A percentile compares a stretch with the other conserved stretches of the same genome.
These are phyloP conservation scores for Deinandra increscens DNA, from an alignment of 129 eudicot species.

Conservation along the genomic window DNA sequence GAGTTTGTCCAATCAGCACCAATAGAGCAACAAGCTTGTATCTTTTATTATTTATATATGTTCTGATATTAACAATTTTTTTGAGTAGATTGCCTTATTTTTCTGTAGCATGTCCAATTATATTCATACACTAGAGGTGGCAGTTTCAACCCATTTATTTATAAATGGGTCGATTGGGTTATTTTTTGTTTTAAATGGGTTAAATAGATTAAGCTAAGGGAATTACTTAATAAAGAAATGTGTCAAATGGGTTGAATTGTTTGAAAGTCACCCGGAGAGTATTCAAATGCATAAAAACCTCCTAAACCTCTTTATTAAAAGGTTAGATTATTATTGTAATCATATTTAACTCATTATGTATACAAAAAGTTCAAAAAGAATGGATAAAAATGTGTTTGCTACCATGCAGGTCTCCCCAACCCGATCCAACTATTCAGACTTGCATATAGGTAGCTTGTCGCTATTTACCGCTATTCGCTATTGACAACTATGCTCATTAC, in stretches of 20 bases:
- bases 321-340: neutral
- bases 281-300: neutral
- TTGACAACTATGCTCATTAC: too few species aligned
- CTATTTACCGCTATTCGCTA: too few species aligned
- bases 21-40: constrained; percentile 90
- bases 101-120: constrained; percentile 6
- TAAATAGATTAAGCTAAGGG: constrained; percentile 1
- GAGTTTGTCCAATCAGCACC: constrained; percentile 92
- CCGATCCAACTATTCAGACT: neutral
- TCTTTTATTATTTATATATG: constrained; percentile 34
- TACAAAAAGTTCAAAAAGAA: neutral
- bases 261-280: neutral
- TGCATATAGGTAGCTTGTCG: too few species aligned
- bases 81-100: neutral
- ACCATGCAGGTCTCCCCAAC: neutral
- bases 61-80: neutral
- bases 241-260: neutral
- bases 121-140: neutral
- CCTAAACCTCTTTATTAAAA: neutral
- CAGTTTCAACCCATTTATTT: neutral
- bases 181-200: neutral
- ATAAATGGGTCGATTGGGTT: neutral
- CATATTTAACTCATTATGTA: neutral
- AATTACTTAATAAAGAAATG: neutral
- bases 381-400: neutral